Conservation (phyloP, 2,329 filamentous ascomycete genomes). For the Pseudocercospora eumusae region DNA sequence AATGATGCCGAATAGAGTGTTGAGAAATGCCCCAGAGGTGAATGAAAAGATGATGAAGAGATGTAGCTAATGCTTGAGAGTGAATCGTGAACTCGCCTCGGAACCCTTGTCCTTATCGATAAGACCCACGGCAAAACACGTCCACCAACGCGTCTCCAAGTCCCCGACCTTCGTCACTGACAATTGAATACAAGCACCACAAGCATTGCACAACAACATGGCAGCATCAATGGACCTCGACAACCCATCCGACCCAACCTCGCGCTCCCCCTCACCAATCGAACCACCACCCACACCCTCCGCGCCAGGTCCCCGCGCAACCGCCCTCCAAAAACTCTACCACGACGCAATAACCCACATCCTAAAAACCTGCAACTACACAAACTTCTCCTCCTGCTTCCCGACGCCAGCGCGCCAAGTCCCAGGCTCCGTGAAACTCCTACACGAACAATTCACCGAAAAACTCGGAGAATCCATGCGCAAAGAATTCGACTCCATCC, state of each 20-base stretch:
- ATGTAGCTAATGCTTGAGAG: neutral
- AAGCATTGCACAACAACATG: slow-evolving; percentile 8
- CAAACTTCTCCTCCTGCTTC: slow-evolving; percentile 65
- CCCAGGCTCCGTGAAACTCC: slow-evolving; percentile 56
- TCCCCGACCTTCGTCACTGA: neutral
- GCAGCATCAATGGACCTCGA: slow-evolving; percentile 25
- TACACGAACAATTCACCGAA: slow-evolving; percentile 61
- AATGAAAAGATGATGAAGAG: neutral
- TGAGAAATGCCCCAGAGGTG: neutral
- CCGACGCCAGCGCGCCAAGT: slow-evolving; percentile 62
- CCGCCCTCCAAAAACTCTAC: slow-evolving; percentile 62
- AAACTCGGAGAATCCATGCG: slow-evolving; percentile 56
- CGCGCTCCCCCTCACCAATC: slow-evolving; percentile 27
- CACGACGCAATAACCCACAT: slow-evolving; percentile 60
- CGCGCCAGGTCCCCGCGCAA: slow-evolving; percentile 61
- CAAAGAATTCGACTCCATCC: slow-evolving; percentile 61
- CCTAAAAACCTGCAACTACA: slow-evolving; percentile 61
- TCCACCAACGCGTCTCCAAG: neutral
- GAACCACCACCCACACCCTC: slow-evolving; percentile 52
- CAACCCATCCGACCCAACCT: slow-evolving; percentile 2
- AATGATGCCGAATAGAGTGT: neutral
- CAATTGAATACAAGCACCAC: neutral
- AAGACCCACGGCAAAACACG: neutral
- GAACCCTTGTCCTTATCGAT: neutral
- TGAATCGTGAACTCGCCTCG: neutral